Conservation (phyloP, 2,329 filamentous ascomycete species). For the Trichoderma semiorbis region DNA sequence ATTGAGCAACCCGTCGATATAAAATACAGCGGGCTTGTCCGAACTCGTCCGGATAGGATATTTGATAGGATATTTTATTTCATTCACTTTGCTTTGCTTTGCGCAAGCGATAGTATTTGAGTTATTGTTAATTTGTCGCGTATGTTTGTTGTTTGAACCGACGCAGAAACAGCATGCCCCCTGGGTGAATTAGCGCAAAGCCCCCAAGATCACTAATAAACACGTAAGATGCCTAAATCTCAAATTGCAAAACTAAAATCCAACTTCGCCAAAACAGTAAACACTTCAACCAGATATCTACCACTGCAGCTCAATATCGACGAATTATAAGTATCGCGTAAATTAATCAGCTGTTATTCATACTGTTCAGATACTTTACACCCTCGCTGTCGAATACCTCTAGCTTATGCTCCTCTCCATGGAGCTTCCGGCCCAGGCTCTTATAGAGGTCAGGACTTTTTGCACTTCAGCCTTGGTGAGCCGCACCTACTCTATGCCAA, state of each 20-base stretch:
- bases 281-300: neutral
- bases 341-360: neutral
- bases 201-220: neutral
- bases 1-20: neutral
- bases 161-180: neutral
- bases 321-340: neutral
- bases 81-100: neutral
- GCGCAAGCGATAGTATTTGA: neutral
- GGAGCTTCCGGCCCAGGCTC: neutral
- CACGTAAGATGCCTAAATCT: neutral
- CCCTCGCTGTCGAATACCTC: neutral
- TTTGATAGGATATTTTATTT: neutral
- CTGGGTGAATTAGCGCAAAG: neutral
- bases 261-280: neutral
- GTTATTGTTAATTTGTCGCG: neutral
- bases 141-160: neutral
- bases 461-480: neutral
- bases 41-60: neutral
- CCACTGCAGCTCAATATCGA: neutral
- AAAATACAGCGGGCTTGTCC: neutral
- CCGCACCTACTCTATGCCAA: neutral
- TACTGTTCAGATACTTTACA: neutral
- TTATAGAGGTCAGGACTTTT: neutral
- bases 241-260: neutral
- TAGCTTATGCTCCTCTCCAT: neutral